Base-by-base conservation (phyloP, 148 eudicot species). In the Selenicereus undatus region DNA sequence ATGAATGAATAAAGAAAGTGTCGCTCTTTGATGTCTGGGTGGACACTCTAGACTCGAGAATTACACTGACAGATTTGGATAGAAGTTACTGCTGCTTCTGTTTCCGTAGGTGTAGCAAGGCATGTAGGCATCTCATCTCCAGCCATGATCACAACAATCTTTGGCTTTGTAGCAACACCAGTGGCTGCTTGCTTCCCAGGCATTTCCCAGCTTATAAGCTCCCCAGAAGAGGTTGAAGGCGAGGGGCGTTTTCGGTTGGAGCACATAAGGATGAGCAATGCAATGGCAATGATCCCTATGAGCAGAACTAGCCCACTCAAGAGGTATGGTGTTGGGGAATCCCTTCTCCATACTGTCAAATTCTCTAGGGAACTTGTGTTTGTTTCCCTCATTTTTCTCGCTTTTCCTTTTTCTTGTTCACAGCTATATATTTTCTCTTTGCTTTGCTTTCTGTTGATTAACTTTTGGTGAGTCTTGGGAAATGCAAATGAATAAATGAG, bases 91-190 rank as follows among this genome's bases (percentile, higher is more conserved):
- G 76, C 21, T 8, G 24, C 68, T n/a, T n/a, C 27, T 64, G 26
- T 64, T 64, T 64, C 27, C n/a, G 29, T 64, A n/a, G 68, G 68
- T 6, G 68, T 85, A 8, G 94, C 97, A 39, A 91, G 71, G 77
- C 81, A 88, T 4, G 87, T 89, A 5, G 94, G 93, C 39, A 72
- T 85, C 27, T 86, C 81, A 64, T 92, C 90, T 54, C 93, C 95
- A 18, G 95, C 95, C 93, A 92, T 89, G 71, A 90, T 84, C 11
- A 92, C 95, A 0, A 90, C 91, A 27, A 87, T 83, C 83, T 80
- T 84, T 0, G 91, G 90, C 82, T 84, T 90, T 54, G 75, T 80
- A 73, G 88, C 89, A 8, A 75, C 65, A 45, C 42, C 71, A 27
- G 50, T 26, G 27, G 21, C 39, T 27, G 74, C 50, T 35, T 68